Evolutionary conservation across 2,329 filamentous ascomycete species (phyloP), one percentile per base, ranked within the genome.

Genomic region (Aspergillus pseudonomiae): DNA sequence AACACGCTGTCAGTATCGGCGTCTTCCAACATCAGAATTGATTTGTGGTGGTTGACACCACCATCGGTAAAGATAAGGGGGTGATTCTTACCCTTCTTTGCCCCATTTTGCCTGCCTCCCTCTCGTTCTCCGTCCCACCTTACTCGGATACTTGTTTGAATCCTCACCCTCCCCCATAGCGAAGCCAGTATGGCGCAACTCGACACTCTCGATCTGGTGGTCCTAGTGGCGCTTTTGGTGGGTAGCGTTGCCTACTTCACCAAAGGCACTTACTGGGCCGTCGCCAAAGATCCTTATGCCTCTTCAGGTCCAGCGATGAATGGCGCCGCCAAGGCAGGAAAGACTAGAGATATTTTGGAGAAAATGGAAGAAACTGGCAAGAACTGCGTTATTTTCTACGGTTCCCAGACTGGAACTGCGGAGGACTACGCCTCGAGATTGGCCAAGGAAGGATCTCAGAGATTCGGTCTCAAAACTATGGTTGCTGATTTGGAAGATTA

Each of bases 301-400:
- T 87, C 85, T 73, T 88, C 91, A 58, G 88, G 93, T 72, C 65
- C 70, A 26, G 66, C 72, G 7, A 85, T 89, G 72, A 88, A 87
- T 77, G 86, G 87, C 75, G 87, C 86, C 68, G 84, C 85, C 68
- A 96, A 92, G 82, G 85, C 91, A 11, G 92, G 90, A 71, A 94
- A 93, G 83, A 94, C 94, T 65, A 86, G 95, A 71, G 94, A 97
- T 79, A 94, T 99, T 67, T 77, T 97, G 65, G 92, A 98, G 85
- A 96, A 96, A 83, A 91, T 99, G 89, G 92, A 97, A 26, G 93
- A 98, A 83, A 89, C 88, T 12, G 90, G 89, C 79, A 99, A 98
- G 84, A 98, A 99, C 83, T 97, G 94, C 79, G 90, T 99, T 68
- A 91, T 99, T 74, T 97, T 99, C 84, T 99, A 97, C 78, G 95